Evolutionary conservation across 306 rosid genomes (phyloP), one percentile per base, ranked within the genome.

Genomic region (Styphnolobium japonicum): DNA sequence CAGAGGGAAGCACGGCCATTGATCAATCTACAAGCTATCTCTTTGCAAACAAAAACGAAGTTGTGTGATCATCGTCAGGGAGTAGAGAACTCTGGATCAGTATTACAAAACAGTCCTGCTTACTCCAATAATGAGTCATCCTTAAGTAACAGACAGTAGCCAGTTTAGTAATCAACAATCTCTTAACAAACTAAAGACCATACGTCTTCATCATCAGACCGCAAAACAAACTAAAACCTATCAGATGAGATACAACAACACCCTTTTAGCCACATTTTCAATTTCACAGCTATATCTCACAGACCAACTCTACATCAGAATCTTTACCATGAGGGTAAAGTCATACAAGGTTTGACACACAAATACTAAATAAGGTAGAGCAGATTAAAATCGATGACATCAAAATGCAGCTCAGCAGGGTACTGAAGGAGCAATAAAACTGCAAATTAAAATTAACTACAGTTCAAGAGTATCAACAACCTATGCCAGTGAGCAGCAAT

Each of bases 141-240:
- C 21, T 48, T 22, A 3, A 57, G 12, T 65, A 64, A 73, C 63
- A 52, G 39, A 66, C 55, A 40, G 55, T 51, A 57, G 67, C 29
- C 39, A 36, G 8, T 11, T 51, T 25, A 72, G 46, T 51, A 75
- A 68, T 27, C 27, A 75, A 43, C 39, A 53, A 61, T 70, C 58
- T 25, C 85, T 69, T 18, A 27, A 45, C 34, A 43, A 52, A 64
- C 23, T 37, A 67, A 37, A 16, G 72, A 71, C 22, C 51, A 34
- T 22, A 71, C 18, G 6, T 34, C 36, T 51, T 40, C 79, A 22
- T 48, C 53, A 29, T 70, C 65, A 83, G 48, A 56, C 51, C 60
- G 22, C 31, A 19, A 39, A 77, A 73, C 43, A 71, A 78, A 45
- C 39, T n/a, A 29, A 40, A 75, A 15, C 63, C 64, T 16, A 71